Percentiles rank a stretch among this genome's conserved stretches.
Conservation (phyloP, 371 early-diverging fungal species). For the Apophysomyces variabilis region DNA sequence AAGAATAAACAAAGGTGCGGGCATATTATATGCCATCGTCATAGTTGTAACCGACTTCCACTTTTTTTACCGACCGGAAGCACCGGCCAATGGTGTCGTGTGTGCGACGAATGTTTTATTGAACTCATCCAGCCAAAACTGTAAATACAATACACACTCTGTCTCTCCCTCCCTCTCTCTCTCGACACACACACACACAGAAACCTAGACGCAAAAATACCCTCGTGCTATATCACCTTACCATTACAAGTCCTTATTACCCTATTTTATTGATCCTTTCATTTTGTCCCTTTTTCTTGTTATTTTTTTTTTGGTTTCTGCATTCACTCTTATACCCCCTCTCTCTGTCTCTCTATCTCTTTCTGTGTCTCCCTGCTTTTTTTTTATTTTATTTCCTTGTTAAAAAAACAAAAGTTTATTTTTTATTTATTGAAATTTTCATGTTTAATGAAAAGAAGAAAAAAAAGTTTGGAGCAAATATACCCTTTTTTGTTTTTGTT, state of each 20-base stretch:
- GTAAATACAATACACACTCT: background rate
- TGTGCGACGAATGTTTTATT: conserved; percentile 31
- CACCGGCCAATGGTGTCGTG: conserved; percentile 25
- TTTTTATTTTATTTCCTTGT: too few species aligned
- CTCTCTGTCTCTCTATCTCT: too few species aligned
- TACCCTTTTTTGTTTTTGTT: background rate
- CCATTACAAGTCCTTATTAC: too few species aligned
- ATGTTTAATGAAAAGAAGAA: background rate
- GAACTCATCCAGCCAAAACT: conserved; percentile 13
- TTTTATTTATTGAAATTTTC: too few species aligned
- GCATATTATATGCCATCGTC: conserved; percentile 26
- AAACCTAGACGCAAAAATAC: too few species aligned
- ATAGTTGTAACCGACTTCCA: conserved; percentile 30
- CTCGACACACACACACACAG: background rate
- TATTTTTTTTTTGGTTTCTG: background rate
- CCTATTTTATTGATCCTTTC: too few species aligned
- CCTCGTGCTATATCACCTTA: too few species aligned
- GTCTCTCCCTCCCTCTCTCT: background rate
- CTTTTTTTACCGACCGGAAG: conserved; percentile 15
- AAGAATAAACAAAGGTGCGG: conserved; percentile 17
- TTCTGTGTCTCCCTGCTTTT: too few species aligned
- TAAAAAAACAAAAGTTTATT: too few species aligned
- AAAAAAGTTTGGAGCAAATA: background rate
- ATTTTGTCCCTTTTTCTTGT: background rate
- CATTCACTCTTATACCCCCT: background rate